These are phyloP conservation scores for Rubia balearica DNA, from an alignment of 305 asterid genomes.

Conservation along the genomic window DNA sequence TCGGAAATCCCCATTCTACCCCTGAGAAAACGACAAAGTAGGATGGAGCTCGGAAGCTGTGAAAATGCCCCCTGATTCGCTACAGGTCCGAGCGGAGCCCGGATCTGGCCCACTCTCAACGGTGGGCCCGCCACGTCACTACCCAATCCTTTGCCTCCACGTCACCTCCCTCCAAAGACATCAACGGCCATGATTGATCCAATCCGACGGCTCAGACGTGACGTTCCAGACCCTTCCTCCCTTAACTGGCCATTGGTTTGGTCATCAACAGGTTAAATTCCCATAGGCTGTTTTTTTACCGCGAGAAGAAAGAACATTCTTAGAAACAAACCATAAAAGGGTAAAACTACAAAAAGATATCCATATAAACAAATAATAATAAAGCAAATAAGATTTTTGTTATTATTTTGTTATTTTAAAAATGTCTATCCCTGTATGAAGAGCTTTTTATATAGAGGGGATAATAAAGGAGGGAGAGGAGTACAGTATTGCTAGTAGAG, in stretches of 20 bases:
- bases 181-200: slow-evolving; percentile 21
- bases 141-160: slow-evolving; percentile 46
- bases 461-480: background rate
- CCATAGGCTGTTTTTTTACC: background rate
- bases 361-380: background rate
- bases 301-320: background rate
- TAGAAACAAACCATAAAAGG: background rate
- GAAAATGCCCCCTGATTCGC: slow-evolving; percentile 26
- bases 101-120: background rate
- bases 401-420: background rate
- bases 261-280: background rate
- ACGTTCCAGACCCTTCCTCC: slow-evolving; percentile 34
- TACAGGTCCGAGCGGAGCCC: slow-evolving; percentile 7
- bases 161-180: slow-evolving; percentile 17
- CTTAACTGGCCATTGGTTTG: background rate
- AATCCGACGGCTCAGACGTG: slow-evolving; percentile 19
- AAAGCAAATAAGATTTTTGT: background rate
- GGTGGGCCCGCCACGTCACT: slow-evolving; percentile 42
- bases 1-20: background rate
- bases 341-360: background rate
- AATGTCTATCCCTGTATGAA: background rate
- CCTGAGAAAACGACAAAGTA: background rate
- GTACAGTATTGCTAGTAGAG: background rate
- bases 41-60: slow-evolving; percentile 5
- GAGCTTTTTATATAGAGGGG: background rate